These are phyloP conservation scores for Cornus florida DNA, from an alignment of 148 eudicot species.

Conservation along the genomic window DNA sequence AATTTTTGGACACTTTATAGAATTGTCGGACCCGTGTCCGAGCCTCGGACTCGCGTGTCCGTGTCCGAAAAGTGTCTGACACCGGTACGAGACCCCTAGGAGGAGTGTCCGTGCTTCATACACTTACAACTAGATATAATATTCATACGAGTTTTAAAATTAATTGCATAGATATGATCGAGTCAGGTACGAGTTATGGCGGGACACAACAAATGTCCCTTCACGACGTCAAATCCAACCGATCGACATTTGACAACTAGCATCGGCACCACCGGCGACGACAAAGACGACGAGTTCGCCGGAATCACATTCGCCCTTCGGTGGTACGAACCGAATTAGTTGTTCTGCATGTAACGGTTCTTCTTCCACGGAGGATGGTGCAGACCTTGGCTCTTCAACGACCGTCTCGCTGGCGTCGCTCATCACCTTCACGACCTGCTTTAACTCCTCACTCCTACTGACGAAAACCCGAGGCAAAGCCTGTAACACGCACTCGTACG, in stretches of 20 bases:
- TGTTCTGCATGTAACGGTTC: slow-evolving; percentile 75
- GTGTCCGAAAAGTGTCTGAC: no score
- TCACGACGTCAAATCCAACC: slow-evolving; percentile 45
- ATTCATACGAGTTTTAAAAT: no score
- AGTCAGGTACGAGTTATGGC: slow-evolving; percentile 14
- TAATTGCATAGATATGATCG: slow-evolving; percentile 17
- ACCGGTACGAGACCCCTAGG: no score
- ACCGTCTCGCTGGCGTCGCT: slow-evolving; percentile 56
- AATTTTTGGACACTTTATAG: no score
- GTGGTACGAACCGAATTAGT: slow-evolving; percentile 78
- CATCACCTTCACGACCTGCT: slow-evolving; percentile 49
- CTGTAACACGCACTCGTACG: slow-evolving; percentile 27
- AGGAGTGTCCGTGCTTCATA: no score
- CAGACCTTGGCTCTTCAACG: slow-evolving; percentile 64
- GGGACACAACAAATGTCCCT: no score
- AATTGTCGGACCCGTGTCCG: no score
- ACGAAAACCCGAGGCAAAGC: slow-evolving; percentile 58
- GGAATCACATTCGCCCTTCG: slow-evolving; percentile 40
- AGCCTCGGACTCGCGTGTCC: no score
- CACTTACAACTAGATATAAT: no score
- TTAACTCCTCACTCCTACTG: slow-evolving; percentile 48
- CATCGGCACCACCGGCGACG: background rate
- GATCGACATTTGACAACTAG: slow-evolving; percentile 32
- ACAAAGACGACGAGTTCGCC: background rate
- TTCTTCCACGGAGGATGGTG: slow-evolving; percentile 85